Percentiles rank a stretch among this genome's conserved stretches.
phyloP scores from a whole-genome alignment of 768 basidiomycete genomes.

The Polyporus arcularius region DNA sequence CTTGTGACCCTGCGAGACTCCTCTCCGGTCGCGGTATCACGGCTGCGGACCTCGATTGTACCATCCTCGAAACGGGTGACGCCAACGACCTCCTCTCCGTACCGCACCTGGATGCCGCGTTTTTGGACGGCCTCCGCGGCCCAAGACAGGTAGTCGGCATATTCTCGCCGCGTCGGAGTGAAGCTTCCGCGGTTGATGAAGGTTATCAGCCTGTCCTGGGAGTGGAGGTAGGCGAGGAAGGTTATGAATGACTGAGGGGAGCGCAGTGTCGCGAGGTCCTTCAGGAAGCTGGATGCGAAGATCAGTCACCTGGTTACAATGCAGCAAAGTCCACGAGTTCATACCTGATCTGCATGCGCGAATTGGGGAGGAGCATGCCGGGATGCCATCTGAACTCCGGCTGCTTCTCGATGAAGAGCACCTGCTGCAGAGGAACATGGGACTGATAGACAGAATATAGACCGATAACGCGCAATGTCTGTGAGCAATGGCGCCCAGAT shows the following conservation, averaged over 20 bases:
- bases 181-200: constrained; percentile 57
- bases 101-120: constrained; percentile 44
- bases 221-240: constrained; percentile 55
- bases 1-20: constrained; percentile 38
- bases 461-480: neutral
- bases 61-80: constrained; percentile 35
- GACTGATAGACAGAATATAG: constrained; percentile 8
- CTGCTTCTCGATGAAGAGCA: constrained; percentile 52
- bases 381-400: constrained; percentile 54
- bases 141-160: constrained; percentile 56
- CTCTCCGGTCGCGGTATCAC: constrained; percentile 37
- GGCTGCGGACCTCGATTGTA: constrained; percentile 42
- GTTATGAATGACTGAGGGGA: constrained; percentile 51
- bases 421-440: constrained; percentile 28
- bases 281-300: constrained; percentile 43
- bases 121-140: constrained; percentile 46
- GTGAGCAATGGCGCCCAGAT: neutral
- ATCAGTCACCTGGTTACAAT: constrained; percentile 1
- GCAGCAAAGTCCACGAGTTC: neutral
- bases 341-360: constrained; percentile 56
- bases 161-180: constrained; percentile 54
- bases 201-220: constrained; percentile 46
- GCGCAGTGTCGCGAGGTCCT: constrained; percentile 55
- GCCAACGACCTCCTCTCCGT: constrained; percentile 47
- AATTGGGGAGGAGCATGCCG: constrained; percentile 53